These are phyloP conservation scores for Camelina sativa DNA, from an alignment of 345 rosid genomes.

Conservation along the genomic window DNA sequence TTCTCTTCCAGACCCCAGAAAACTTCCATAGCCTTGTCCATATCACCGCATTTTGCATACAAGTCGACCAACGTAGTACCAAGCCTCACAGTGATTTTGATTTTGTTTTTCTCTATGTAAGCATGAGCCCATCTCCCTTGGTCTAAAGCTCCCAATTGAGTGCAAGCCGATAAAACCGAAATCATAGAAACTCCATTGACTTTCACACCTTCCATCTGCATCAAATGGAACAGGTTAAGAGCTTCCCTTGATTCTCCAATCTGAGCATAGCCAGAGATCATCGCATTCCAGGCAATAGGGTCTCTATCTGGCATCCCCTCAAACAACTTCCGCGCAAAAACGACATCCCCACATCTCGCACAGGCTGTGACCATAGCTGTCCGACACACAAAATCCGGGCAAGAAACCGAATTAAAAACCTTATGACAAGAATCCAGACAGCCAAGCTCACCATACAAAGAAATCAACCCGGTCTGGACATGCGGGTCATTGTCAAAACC, in stretches of 20 bases:
- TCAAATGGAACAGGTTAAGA: constrained; percentile 54
- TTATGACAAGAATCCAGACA: constrained; percentile 48
- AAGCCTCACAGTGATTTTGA: constrained; percentile 52
- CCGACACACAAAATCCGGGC: constrained; percentile 64
- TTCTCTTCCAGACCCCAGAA: constrained; percentile 60
- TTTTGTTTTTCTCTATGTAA: constrained; percentile 56
- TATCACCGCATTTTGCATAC: constrained; percentile 67
- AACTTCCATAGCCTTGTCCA: constrained; percentile 59
- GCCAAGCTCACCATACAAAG: constrained; percentile 62
- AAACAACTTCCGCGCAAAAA: constrained; percentile 54
- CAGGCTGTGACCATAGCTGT: constrained; percentile 68
- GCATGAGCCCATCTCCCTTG: constrained; percentile 74
- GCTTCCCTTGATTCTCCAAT: constrained; percentile 57
- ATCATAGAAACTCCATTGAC: constrained; percentile 62
- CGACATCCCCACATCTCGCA: constrained; percentile 63
- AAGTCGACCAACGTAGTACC: constrained; percentile 69
- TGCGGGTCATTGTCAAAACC: constrained; percentile 65
- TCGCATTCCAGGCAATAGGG: constrained; percentile 61
- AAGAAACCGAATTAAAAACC: constrained; percentile 47
- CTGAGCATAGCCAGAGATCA: constrained; percentile 63
- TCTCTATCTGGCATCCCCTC: constrained; percentile 65
- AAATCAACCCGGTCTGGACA: constrained; percentile 61
- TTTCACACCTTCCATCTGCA: constrained; percentile 66
- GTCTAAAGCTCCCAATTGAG: constrained; percentile 61
- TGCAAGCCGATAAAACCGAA: constrained; percentile 64